Conservation (phyloP, 305 asterid genomes). For the Fraxinus ornus region DNA sequence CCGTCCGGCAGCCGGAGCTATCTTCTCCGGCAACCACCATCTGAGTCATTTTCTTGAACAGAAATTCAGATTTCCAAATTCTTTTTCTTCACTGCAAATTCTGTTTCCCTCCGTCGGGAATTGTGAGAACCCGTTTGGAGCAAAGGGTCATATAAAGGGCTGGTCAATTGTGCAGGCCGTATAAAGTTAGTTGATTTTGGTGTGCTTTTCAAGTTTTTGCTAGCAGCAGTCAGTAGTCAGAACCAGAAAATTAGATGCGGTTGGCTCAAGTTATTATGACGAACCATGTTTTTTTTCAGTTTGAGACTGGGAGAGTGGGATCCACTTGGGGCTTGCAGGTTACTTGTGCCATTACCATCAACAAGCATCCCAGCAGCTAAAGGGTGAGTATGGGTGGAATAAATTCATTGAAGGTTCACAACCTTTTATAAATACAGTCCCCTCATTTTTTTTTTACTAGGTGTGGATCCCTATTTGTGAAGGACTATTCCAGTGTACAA, state of each 20-base stretch:
- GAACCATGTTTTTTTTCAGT: constrained; percentile 25
- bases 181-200: constrained; percentile 28
- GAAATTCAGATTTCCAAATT: constrained; percentile 3
- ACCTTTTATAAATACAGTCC: too few species aligned
- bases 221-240: constrained; percentile 29
- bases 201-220: constrained; percentile 40
- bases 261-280: constrained; percentile 28
- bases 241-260: constrained; percentile 27
- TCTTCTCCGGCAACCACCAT: constrained; percentile 45
- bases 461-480: not conserved
- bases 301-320: constrained; percentile 28
- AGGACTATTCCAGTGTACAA: not conserved
- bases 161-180: constrained; percentile 30
- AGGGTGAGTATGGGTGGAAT: not conserved
- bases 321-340: constrained; percentile 11
- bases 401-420: not conserved
- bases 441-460: not conserved
- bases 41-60: constrained; percentile 32
- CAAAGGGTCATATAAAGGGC: constrained; percentile 3
- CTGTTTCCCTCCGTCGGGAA: not conserved
- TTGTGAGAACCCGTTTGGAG: constrained; percentile 1
- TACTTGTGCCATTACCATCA: not conserved
- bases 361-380: not conserved
- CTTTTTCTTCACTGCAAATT: not conserved
- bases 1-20: constrained; percentile 52